Conservation (phyloP, 352 stramenopile genomes). For the Globisporangium radiosum region DNA sequence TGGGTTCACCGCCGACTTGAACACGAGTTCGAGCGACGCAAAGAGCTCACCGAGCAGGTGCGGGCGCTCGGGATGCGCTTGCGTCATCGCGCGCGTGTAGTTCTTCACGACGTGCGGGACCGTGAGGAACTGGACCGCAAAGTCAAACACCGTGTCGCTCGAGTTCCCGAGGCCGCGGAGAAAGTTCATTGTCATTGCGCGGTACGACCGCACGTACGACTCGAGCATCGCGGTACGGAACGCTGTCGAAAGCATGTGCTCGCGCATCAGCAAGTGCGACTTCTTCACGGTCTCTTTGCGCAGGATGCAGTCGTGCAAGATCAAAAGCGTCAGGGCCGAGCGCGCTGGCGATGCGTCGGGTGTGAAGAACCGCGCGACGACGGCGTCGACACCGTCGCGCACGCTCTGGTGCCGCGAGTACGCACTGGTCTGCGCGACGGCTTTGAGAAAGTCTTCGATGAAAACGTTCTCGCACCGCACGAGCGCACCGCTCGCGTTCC, state of each 20-base stretch:
- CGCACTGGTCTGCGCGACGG: constrained; percentile 42
- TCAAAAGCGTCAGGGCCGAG: constrained; percentile 45
- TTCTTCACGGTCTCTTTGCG: constrained; percentile 47
- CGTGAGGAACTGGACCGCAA: constrained; percentile 82
- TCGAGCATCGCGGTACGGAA: constrained; percentile 77
- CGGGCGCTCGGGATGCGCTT: constrained; percentile 35
- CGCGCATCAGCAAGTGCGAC: constrained; percentile 61
- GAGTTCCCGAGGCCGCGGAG: constrained; percentile 75
- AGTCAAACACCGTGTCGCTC: constrained; percentile 85
- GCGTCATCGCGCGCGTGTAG: constrained; percentile 58
- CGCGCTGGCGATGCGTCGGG: background rate
- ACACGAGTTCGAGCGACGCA: constrained; percentile 49
- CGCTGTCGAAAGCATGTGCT: constrained; percentile 64
- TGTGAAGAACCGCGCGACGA: constrained; percentile 44
- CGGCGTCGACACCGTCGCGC: constrained; percentile 47
- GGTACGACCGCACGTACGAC: constrained; percentile 62
- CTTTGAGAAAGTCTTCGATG: constrained; percentile 70
- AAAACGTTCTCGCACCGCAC: constrained; percentile 59
- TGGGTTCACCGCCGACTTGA: constrained; percentile 43
- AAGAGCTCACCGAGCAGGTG: constrained; percentile 68
- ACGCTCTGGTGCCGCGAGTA: constrained; percentile 53
- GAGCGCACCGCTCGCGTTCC: constrained; percentile 25
- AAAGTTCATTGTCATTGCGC: constrained; percentile 69
- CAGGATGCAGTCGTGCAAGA: constrained; percentile 66
- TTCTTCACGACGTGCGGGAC: constrained; percentile 74